Conservation (phyloP, 768 basidiomycete genomes). For the Podaxis pistillaris region DNA sequence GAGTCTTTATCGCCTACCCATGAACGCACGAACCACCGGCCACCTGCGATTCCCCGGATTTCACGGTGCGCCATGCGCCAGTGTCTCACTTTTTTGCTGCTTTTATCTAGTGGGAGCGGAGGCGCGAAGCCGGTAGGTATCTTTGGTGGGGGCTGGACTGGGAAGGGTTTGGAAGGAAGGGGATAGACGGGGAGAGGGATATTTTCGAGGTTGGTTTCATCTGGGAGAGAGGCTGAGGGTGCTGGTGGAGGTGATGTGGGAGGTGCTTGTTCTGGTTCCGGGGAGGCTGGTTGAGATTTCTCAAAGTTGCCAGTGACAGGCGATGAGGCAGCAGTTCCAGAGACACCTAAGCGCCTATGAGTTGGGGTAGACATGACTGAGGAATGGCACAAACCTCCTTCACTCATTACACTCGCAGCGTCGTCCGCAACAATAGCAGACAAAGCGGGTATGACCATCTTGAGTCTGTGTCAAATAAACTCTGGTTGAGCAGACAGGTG, state of each 20-base stretch:
- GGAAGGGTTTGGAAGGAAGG: constrained; percentile 79
- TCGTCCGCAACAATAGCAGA: constrained; percentile 45
- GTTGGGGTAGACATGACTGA: constrained; percentile 9
- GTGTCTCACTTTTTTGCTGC: constrained; percentile 56
- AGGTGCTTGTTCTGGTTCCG: constrained; percentile 46
- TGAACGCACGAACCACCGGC: constrained; percentile 75
- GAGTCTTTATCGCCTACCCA: constrained; percentile 88
- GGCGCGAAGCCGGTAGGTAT: constrained; percentile 75
- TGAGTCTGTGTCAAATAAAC: constrained; percentile 25
- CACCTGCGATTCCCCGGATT: constrained; percentile 79
- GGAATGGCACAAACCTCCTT: constrained; percentile 42
- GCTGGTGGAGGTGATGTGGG: constrained; percentile 30
- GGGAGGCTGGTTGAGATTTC: constrained; percentile 36
- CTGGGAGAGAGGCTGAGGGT: constrained; percentile 28
- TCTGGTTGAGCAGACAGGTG: constrained; percentile 14
- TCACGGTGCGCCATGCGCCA: constrained; percentile 78
- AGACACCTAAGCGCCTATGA: constrained; percentile 42
- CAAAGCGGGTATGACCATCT: constrained; percentile 27
- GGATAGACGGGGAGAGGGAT: constrained; percentile 72
- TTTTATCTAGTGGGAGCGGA: constrained; percentile 63
- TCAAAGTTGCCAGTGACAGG: constrained; percentile 50
- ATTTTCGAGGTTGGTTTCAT: constrained; percentile 54
- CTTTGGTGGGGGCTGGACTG: constrained; percentile 76
- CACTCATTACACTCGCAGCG: constrained; percentile 48
- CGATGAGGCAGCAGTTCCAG: constrained; percentile 73